Percentiles rank a stretch among this genome's conserved stretches.
These are phyloP conservation scores for Crithidia bombi DNA, from an alignment of 208 protist genomes.

Conservation along the genomic window DNA sequence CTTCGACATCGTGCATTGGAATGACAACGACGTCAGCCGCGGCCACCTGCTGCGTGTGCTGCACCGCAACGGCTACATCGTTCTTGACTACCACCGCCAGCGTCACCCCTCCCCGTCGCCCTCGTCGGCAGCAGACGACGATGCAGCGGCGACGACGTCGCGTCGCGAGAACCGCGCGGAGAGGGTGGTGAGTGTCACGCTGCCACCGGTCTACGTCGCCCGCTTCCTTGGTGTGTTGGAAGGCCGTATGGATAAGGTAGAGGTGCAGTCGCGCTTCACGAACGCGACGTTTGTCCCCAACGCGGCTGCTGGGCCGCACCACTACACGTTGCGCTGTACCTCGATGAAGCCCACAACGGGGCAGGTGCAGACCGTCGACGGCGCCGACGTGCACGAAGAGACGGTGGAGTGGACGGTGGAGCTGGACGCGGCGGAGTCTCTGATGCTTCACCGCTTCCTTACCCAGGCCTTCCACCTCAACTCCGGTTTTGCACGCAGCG, in stretches of 20 bases:
- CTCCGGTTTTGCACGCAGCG: conserved; percentile 78
- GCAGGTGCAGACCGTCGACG: conserved; percentile 50
- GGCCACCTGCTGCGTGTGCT: conserved; percentile 80
- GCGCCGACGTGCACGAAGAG: conserved; percentile 55
- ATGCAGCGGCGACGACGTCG: conserved; percentile 4
- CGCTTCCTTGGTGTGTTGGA: conserved; percentile 86
- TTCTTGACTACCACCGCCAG: conserved; percentile 85
- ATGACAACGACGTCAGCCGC: conserved; percentile 63
- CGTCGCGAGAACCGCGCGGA: conserved; percentile 45
- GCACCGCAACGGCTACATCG: conserved; percentile 79
- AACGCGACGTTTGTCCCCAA: conserved; percentile 73
- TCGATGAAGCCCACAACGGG: conserved; percentile 58
- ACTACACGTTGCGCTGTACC: conserved; percentile 66
- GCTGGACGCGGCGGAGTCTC: conserved; percentile 76
- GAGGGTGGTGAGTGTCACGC: conserved; percentile 72
- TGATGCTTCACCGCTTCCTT: conserved; percentile 89
- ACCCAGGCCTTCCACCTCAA: conserved; percentile 84
- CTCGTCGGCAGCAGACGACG: conserved; percentile 10
- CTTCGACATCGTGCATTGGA: conserved; percentile 90
- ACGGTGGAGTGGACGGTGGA: conserved; percentile 74
- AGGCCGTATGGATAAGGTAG: conserved; percentile 65
- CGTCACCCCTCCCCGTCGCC: background rate
- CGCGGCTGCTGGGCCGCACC: conserved; percentile 42
- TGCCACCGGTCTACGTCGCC: conserved; percentile 85
- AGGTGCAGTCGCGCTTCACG: conserved; percentile 85